Evolutionary conservation across 257 asterid species (phyloP), one percentile per base, ranked within the genome.

Genomic region (Buddleja alternifolia): DNA sequence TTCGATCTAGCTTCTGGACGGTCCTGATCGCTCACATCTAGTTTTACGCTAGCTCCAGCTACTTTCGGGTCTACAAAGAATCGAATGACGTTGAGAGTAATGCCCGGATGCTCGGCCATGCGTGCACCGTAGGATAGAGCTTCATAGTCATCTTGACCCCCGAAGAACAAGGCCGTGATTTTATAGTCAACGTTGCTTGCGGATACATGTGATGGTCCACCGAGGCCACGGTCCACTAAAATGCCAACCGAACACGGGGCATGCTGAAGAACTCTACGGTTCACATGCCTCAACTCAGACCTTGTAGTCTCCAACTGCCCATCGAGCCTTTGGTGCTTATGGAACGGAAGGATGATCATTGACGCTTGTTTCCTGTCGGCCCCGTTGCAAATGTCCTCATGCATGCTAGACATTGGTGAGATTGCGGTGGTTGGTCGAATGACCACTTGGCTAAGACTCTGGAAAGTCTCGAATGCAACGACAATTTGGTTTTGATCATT

Each of bases 71-170:
- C 81, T 0, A 72, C 64, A 36, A 73, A 4, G 59, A 88, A 81
- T 12, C 72, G 83, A 10, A 88, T 75, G 4, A 74, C 78, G 24
- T 52, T 69, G 24, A 87, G 20, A 1, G 20, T 70, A 54, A 83
- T 68, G 4, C 87, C 88, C 0, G 90, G 90, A 60, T 82, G 90
- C 72, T 87, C 87, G 0, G 93, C 85, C 85, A 87, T 87, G 40
- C 67, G 72, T 7, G 75, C 78, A 3, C 87, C 89, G 44, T 84
- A 84, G 0, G 89, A 75, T 0, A 87, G 72, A 6, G 94, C 94
- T 55, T 87, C 94, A 0, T 81, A 72, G 20, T 84, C 90, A 25
- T 86, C 89, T 2, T 73, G 81, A 0, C 92, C 87, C 3, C 93
- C 93, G 2, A 86, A 84, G 82, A 86, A 86, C 19, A 84, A 63